Evolutionary conservation across 2,329 filamentous ascomycete species (phyloP), one percentile per base, ranked within the genome.

Genomic region (Leptographium procerum): DNA sequence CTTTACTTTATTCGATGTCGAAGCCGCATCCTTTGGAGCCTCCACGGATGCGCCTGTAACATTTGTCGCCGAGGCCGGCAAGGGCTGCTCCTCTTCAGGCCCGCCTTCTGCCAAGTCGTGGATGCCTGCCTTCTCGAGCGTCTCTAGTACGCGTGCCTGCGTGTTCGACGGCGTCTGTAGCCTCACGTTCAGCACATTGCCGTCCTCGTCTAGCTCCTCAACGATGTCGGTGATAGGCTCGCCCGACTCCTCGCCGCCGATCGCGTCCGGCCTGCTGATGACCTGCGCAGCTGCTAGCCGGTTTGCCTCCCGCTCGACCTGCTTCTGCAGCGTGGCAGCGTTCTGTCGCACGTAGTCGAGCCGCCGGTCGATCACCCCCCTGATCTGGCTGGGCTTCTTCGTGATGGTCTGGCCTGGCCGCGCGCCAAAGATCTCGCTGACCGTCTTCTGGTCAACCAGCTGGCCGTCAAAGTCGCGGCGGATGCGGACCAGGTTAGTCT

Each of bases 321-420:
- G 85, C 67, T 87, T 90, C 68, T 87, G 82, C 59, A 96, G 75
- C 0, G 84, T 87, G 54, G 79, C 73, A 57, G 92, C 81, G 71
- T 96, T 97, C 68, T 87, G 84, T 66, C 85, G 82, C 58, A 96
- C 90, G 70, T 97, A 97, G 70, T 96, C 91, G 68, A 95, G 83
- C 48, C 94, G 82, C 59, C 89, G 84, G 26, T 82, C 79, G 51
- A 95, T 78, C 28, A 88, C 72, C 65, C 82, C 81, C 61, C 86
- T 69, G 59, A 94, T 81, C 67, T 91, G 85, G 56, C 78, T 74
- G 60, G 77, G 75, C 51, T 76, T 77, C 65, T 84, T 81, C 9
- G 57, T 61, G 31, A 62, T 61, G 8, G 53, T 36, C 50, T 72
- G 67, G 55, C 72, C 72, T 22, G 70, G 62, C 52, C 69, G 70